Percentiles rank a stretch among this genome's conserved stretches.
These are phyloP conservation scores for Protomyces lactucae-debilis DNA, from an alignment of 1,139 yeast species.

Conservation along the genomic window DNA sequence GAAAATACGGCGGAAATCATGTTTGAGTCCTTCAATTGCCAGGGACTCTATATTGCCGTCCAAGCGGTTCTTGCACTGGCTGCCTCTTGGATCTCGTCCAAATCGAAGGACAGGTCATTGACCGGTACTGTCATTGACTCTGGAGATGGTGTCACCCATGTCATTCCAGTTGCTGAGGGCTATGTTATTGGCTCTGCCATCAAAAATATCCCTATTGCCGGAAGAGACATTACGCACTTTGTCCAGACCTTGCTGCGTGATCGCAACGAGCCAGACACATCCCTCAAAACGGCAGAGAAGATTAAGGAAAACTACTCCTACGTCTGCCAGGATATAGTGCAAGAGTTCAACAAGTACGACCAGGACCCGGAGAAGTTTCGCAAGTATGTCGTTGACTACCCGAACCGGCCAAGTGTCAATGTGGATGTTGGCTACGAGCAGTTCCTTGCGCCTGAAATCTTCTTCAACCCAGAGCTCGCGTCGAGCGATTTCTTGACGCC, in stretches of 20 bases:
- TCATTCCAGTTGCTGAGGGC: slow-evolving; percentile 98
- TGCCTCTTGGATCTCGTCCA: slow-evolving; percentile 97
- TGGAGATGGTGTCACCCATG: slow-evolving; percentile 98
- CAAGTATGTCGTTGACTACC: slow-evolving; percentile 83
- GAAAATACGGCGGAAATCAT: slow-evolving; percentile 97
- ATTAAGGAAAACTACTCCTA: slow-evolving; percentile 95
- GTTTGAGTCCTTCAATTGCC: slow-evolving; percentile 98
- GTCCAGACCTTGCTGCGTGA: slow-evolving; percentile 92
- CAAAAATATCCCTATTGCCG: slow-evolving; percentile 96
- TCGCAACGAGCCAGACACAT: slow-evolving; percentile 92
- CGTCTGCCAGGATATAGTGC: slow-evolving; percentile 95
- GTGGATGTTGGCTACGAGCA: slow-evolving; percentile 97
- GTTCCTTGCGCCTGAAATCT: slow-evolving; percentile 96
- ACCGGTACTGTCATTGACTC: slow-evolving; percentile 98
- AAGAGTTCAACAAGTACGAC: slow-evolving; percentile 91
- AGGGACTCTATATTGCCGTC: slow-evolving; percentile 95
- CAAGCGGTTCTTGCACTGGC: slow-evolving; percentile 98
- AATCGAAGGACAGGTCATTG: slow-evolving; percentile 87
- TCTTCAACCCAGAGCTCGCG: slow-evolving; percentile 96
- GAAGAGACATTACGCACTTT: slow-evolving; percentile 91
- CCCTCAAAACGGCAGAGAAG: slow-evolving; percentile 90
- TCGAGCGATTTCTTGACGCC: slow-evolving; percentile 94
- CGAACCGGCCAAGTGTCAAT: slow-evolving; percentile 51
- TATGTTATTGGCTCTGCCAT: slow-evolving; percentile 96
- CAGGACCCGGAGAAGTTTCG: slow-evolving; percentile 92